Percentiles rank a stretch among this genome's conserved stretches.
phyloP scores from a whole-genome alignment of 2,329 filamentous ascomycete species.

The Lecanicillium sp. region DNA sequence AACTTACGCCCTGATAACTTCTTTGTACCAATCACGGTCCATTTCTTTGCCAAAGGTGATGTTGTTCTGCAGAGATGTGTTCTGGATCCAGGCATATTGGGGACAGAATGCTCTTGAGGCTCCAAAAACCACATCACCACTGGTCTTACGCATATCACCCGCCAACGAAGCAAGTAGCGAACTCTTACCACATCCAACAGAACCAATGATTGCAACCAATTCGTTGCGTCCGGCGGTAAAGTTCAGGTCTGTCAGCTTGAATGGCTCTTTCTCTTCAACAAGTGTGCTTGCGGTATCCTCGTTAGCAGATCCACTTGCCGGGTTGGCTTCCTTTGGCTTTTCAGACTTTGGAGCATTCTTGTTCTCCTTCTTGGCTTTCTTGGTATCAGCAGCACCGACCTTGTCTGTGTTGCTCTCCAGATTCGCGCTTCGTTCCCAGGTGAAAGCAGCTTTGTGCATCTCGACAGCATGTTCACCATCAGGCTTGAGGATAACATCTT shows the following conservation, averaged over 20 bases:
- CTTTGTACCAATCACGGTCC: slow-evolving; percentile 69
- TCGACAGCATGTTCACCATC: slow-evolving; percentile 63
- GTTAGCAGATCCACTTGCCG: slow-evolving; percentile 23
- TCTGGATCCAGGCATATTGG: slow-evolving; percentile 97
- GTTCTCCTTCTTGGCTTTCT: slow-evolving; percentile 21
- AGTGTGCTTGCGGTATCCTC: slow-evolving; percentile 46
- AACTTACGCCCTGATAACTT: slow-evolving; percentile 63
- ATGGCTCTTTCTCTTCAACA: slow-evolving; percentile 55
- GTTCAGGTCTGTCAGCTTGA: slow-evolving; percentile 61
- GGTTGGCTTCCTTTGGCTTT: slow-evolving; percentile 14
- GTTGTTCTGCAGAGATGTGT: slow-evolving; percentile 77
- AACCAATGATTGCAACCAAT: slow-evolving; percentile 75
- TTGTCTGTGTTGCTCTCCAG: slow-evolving; percentile 1
- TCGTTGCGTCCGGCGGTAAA: slow-evolving; percentile 66
- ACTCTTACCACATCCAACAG: slow-evolving; percentile 84
- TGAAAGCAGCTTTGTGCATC: slow-evolving; percentile 67
- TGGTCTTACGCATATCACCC: slow-evolving; percentile 85
- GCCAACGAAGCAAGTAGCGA: slow-evolving; percentile 83
- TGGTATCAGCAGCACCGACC: slow-evolving; percentile 40
- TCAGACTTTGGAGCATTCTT: slow-evolving; percentile 27
- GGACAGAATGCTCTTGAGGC: slow-evolving; percentile 84
- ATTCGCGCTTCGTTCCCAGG: slow-evolving; percentile 62
- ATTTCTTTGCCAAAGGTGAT: slow-evolving; percentile 81
- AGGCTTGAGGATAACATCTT: slow-evolving; percentile 50
- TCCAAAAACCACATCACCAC: slow-evolving; percentile 65